phyloP scores from a whole-genome alignment of 2,329 filamentous ascomycete species.

The Phyllosticta ampelicida region DNA sequence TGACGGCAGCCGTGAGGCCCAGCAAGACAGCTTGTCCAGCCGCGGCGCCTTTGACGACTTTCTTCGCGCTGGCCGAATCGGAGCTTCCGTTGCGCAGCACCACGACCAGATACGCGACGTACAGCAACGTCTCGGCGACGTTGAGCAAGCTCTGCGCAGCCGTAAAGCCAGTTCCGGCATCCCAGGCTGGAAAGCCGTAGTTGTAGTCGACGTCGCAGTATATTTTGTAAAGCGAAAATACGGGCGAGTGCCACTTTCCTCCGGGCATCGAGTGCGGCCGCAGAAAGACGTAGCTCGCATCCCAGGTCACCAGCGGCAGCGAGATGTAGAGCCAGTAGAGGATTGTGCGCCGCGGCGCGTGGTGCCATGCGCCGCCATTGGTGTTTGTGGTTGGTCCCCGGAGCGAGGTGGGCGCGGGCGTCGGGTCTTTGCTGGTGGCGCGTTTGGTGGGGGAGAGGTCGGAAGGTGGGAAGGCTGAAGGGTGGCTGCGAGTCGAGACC shows the following conservation, averaged over 20 bases:
- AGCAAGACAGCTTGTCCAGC: slow-evolving; percentile 48
- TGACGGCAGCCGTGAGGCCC: slow-evolving; percentile 47
- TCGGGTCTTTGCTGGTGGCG: slow-evolving; percentile 8
- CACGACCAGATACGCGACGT: slow-evolving; percentile 50
- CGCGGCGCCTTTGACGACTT: slow-evolving; percentile 40
- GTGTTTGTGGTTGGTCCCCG: slow-evolving; percentile 10
- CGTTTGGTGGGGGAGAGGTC: slow-evolving; percentile 27
- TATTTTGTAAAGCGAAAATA: slow-evolving; percentile 69
- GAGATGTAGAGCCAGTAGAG: slow-evolving; percentile 65
- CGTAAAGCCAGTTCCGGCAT: slow-evolving; percentile 62
- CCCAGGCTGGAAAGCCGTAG: slow-evolving; percentile 66
- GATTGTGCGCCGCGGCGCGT: slow-evolving; percentile 48
- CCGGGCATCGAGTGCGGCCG: slow-evolving; percentile 76
- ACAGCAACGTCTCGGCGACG: slow-evolving; percentile 54
- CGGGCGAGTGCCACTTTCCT: slow-evolving; percentile 56
- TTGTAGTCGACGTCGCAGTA: slow-evolving; percentile 72
- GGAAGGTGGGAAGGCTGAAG: slow-evolving; percentile 24
- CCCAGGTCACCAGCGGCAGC: slow-evolving; percentile 71
- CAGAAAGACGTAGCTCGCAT: slow-evolving; percentile 65
- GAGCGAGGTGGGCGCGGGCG: neutral
- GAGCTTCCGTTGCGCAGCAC: slow-evolving; percentile 29
- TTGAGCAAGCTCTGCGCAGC: slow-evolving; percentile 63
- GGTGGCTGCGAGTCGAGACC: slow-evolving; percentile 31
- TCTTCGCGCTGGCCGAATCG: slow-evolving; percentile 11
- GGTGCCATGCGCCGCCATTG: slow-evolving; percentile 37